These are phyloP conservation scores for Nicotiana noctiflora DNA, from an alignment of 257 asterid genomes.

Conservation along the genomic window DNA sequence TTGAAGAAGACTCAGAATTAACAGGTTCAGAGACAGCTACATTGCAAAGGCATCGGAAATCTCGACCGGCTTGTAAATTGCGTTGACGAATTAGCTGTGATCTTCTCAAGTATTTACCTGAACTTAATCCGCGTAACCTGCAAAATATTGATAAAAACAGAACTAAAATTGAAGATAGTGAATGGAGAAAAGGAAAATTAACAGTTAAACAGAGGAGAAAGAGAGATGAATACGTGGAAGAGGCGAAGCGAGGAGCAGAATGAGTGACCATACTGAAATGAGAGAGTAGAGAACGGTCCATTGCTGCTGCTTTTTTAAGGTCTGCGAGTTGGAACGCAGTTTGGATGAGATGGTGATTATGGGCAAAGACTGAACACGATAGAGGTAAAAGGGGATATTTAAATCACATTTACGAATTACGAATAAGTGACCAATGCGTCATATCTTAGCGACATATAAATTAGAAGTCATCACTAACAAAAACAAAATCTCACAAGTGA, in stretches of 20 bases:
- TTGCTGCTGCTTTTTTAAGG: constrained; percentile 15
- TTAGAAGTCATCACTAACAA: too few species aligned
- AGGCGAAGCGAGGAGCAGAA: constrained; percentile 44
- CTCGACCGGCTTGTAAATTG: constrained; percentile 17
- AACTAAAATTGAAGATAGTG: not conserved
- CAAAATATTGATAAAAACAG: not conserved
- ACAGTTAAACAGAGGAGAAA: not conserved
- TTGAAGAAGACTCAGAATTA: constrained; percentile 40
- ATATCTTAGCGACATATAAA: too few species aligned
- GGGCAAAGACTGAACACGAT: not conserved
- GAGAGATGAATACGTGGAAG: constrained; percentile 31
- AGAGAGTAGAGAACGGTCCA: constrained; percentile 65
- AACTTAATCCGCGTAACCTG: constrained; percentile 35
- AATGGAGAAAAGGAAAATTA: not conserved
- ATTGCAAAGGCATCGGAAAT: constrained; percentile 50
- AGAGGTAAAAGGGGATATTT: not conserved
- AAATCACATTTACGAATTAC: too few species aligned
- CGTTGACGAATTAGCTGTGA: constrained; percentile 21
- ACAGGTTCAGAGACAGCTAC: constrained; percentile 47
- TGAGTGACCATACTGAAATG: constrained; percentile 47
- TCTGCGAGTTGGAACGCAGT: not conserved
- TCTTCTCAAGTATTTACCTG: constrained; percentile 30
- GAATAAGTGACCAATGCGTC: too few species aligned
- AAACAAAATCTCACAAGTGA: too few species aligned
- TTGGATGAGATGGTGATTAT: not conserved